Conservation (phyloP, 2,329 filamentous ascomycete species). For the Hypoxylon sp. region DNA sequence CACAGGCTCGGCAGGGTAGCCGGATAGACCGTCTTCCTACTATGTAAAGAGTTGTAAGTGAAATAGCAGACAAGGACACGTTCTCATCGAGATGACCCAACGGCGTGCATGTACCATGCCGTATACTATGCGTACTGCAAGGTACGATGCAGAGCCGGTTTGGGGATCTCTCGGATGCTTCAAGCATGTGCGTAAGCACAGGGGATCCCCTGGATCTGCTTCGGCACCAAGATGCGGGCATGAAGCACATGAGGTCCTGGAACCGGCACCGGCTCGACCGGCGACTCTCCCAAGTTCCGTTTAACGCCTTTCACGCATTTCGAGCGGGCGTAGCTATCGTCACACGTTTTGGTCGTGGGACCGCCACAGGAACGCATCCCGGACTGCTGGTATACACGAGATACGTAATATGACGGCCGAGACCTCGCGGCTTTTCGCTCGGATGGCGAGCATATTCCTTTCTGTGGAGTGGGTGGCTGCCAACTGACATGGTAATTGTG, state of each 20-base stretch:
- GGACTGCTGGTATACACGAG: not conserved
- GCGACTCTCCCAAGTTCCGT: not conserved
- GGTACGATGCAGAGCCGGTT: conserved; percentile 26
- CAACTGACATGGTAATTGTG: not conserved
- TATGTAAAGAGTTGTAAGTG: not conserved
- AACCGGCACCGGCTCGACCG: conserved; percentile 11
- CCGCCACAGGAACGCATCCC: not conserved
- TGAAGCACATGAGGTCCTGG: conserved; percentile 12
- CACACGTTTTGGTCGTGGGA: not conserved
- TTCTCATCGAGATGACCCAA: conserved; percentile 13
- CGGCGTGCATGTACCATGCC: conserved; percentile 26
- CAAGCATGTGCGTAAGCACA: conserved; percentile 11
- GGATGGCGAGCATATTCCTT: not conserved
- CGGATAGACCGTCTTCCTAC: not conserved
- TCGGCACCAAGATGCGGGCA: conserved; percentile 16
- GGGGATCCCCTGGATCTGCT: conserved; percentile 17
- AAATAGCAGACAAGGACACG: not conserved
- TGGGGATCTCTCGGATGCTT: conserved; percentile 17
- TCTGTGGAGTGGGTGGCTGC: not conserved
- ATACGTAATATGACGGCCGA: not conserved
- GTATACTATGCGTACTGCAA: conserved; percentile 36
- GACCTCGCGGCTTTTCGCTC: too few species aligned
- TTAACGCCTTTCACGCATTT: not conserved
- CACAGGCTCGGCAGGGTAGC: too few species aligned
- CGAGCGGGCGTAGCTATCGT: not conserved